Evolutionary conservation across 2,329 filamentous ascomycete species (phyloP).

Genomic region (Sporothrix euskadiensis): DNA sequence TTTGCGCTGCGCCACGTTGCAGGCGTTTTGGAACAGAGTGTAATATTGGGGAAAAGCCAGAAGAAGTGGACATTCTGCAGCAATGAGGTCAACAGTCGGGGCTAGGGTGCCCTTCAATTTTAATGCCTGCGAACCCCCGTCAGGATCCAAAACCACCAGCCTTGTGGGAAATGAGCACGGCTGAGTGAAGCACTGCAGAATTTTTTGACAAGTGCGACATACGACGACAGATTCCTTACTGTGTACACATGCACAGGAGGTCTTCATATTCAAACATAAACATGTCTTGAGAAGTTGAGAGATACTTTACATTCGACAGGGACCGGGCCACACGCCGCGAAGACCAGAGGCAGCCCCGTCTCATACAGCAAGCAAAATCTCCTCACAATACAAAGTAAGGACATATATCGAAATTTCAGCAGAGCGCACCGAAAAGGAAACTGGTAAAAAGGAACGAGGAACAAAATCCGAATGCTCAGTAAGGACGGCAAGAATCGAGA

Average conservation of each 20-base stretch:
- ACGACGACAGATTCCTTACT: neutral
- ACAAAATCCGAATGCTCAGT: neutral
- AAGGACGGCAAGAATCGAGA: neutral
- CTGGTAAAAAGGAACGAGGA: neutral
- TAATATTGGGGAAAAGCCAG: neutral
- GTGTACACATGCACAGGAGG: too few species aligned
- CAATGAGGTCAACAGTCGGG: neutral
- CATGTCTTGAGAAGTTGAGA: too few species aligned
- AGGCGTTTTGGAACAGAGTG: conserved; percentile 3
- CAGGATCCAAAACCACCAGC: conserved; percentile 16
- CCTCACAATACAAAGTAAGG: neutral
- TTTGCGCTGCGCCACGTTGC: conserved; percentile 15
- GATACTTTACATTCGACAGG: neutral
- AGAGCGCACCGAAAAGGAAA: neutral
- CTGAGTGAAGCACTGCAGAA: conserved; percentile 10
- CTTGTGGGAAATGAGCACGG: conserved; percentile 21
- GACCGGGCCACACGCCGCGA: neutral
- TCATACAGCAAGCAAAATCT: neutral
- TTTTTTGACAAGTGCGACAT: neutral
- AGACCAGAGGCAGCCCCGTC: neutral
- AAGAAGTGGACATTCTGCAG: neutral
- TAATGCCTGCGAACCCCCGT: conserved; percentile 18
- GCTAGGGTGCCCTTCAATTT: conserved; percentile 17
- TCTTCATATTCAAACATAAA: too few species aligned
- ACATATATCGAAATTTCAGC: neutral